Base-by-base conservation (phyloP, 2,329 filamentous ascomycete genomes). In the Paraphaeosphaeria minitans region DNA sequence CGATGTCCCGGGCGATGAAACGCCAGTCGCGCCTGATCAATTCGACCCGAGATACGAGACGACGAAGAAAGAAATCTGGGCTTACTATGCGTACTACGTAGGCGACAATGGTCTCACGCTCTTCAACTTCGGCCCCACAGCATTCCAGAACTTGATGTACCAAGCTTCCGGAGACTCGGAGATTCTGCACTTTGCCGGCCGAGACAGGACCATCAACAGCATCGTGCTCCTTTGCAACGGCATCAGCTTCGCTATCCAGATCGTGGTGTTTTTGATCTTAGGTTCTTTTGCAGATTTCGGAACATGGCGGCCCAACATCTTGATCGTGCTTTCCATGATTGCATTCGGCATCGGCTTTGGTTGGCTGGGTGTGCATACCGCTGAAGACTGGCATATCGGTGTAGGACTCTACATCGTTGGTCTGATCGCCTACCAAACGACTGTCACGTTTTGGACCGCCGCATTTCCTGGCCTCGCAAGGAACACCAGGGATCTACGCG, bases 261-360 rank as follows among this genome's bases (percentile, higher is more conserved):
- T 87, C 29, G 80, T 85, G 8, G 67, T 86, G 5, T 85, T 86
- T 66, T 75, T 86, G 27, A 66, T 80, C 58, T 78, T 85, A 2
- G 84, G 83, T 54, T 79, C 79, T 0, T 83, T 82, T 61, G 83
- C 83, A 63, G 88, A 90, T 71, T 91, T 89, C 69, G 88, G 88
- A 3, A 82, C 81, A 13, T 88, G 87, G 75, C 77, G 86, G 13
- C 85, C 85, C 12, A 87, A 84, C 70, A 85, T 90, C 55, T 77
- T 90, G 9, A 82, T 90, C 50, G 82, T 81, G 9, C 81, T 87
- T 62, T 88, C 86, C 3, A 63, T 87, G 8, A 66, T 89, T 37
- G 85, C 87, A 0, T 90, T 82, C 71, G 87, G 75, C 35, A 82
- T 88, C 61, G 88, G 87, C 1, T 90, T 90, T 62, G 87, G 81